phyloP scores from a whole-genome alignment of 345 rosid species.

The Gynandropsis gynandra region DNA sequence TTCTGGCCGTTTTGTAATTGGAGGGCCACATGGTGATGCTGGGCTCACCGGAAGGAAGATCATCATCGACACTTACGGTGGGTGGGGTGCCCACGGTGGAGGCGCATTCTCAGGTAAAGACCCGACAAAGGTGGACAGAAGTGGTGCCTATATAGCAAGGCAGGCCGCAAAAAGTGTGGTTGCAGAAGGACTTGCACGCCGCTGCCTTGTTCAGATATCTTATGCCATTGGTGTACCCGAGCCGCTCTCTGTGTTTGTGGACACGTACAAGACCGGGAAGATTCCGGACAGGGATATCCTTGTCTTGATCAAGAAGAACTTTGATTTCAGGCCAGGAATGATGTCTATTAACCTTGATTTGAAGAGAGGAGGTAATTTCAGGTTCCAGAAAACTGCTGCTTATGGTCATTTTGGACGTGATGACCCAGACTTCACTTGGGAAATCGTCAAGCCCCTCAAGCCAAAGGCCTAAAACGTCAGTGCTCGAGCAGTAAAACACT shows the following conservation, averaged over 20 bases:
- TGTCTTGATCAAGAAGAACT: constrained; percentile 47
- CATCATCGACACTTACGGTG: constrained; percentile 69
- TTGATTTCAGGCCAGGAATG: constrained; percentile 79
- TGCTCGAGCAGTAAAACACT: too few species aligned
- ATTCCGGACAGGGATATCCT: constrained; percentile 51
- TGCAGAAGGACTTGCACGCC: constrained; percentile 66
- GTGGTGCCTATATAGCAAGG: constrained; percentile 74
- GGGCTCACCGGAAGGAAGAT: constrained; percentile 81
- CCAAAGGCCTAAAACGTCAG: constrained; percentile 39
- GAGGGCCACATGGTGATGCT: constrained; percentile 83
- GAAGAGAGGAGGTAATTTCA: constrained; percentile 61
- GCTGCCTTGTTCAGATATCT: constrained; percentile 70
- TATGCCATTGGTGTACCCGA: constrained; percentile 71
- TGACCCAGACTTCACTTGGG: constrained; percentile 74
- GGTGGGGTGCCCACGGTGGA: constrained; percentile 76
- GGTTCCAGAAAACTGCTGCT: constrained; percentile 72
- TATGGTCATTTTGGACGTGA: constrained; percentile 73
- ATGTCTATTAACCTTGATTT: constrained; percentile 67
- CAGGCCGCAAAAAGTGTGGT: constrained; percentile 78
- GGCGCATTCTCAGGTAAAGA: constrained; percentile 79
- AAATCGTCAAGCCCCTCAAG: constrained; percentile 58
- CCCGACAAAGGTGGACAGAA: constrained; percentile 73
- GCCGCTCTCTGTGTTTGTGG: constrained; percentile 60
- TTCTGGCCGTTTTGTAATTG: constrained; percentile 74
- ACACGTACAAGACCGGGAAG: constrained; percentile 50